Base-by-base conservation (phyloP, 306 rosid species). In the Myrica gale region DNA sequence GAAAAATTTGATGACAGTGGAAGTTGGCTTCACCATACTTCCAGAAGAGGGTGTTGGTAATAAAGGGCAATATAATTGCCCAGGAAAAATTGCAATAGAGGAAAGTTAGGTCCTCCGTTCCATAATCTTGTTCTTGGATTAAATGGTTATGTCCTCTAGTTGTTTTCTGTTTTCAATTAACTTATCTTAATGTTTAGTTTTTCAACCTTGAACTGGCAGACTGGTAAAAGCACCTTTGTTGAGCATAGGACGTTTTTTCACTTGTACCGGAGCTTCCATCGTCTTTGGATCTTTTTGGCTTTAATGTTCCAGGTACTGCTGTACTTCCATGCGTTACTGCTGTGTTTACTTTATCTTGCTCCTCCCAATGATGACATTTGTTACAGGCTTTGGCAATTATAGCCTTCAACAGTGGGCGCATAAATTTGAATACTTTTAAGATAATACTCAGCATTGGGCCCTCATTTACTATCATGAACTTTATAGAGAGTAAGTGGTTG, bases 221-320 rank as follows among this genome's bases (percentile, higher is more conserved):
- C 97, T 75, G 98, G 97, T 57, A 95, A 95, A 90, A 95, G 92
- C 83, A 87, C 91, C 78, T 95, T 95, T 74, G 98, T 95, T 66
- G 98, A 95, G 87, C 98, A 92, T 82, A 90, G 98, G 74, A 90
- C 98, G 0, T 92, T 85, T 84, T 84, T 95, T 53, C 97, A 95
- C 86, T 74, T 95, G 79, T 95, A 92, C 76, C 90, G 97, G 79
- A 95, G 98, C 82, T 95, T 95, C 78, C 98, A 95, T 83, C 98
- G 98, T 47, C 92, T 95, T 61, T 95, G 98, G 98, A 90, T 95
- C 76, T 95, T 95, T 85, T 80, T 95, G 89, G 97, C 86, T 63
- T 77, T 95, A 76, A 85, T 95, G 96, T 95, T 95, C 80, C 98
- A 95, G 98, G 98, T 95, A 58, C 42, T 23, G 47, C 74, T 17